Percentiles rank a stretch among this genome's conserved stretches.
Evolutionary conservation across 2,329 filamentous ascomycete genomes (phyloP).

Genomic region (Cyclaneusma minus): DNA sequence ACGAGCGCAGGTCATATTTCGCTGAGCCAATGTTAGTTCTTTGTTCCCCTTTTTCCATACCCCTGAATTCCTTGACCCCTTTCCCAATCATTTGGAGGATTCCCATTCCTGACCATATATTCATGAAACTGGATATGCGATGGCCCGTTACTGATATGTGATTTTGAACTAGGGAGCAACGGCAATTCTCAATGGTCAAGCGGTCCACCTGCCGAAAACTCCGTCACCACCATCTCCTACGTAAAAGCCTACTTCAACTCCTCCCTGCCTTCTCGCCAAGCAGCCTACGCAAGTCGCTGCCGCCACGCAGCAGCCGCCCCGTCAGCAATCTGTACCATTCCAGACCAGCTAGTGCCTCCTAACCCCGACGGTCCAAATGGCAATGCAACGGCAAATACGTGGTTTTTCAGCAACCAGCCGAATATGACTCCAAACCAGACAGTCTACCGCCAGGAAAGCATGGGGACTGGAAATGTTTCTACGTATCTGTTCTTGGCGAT

Average conservation of each 20-base stretch:
- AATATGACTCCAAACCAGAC: slow-evolving; percentile 34
- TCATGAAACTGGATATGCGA: no score
- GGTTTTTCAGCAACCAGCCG: slow-evolving; percentile 32
- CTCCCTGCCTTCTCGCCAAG: slow-evolving; percentile 24
- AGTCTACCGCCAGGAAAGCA: slow-evolving; percentile 17
- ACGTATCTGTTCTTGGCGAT: no score
- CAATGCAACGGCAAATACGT: slow-evolving; percentile 19
- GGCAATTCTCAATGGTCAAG: slow-evolving; percentile 56
- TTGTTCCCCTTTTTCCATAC: no score
- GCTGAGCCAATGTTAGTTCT: slow-evolving; percentile 58
- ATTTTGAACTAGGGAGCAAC: no score
- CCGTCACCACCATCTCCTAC: slow-evolving; percentile 49
- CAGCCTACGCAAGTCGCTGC: slow-evolving; percentile 27
- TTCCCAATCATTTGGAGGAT: no score
- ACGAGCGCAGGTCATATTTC: slow-evolving; percentile 47
- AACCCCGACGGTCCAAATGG: slow-evolving; percentile 8
- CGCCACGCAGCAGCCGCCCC: slow-evolving; percentile 18
- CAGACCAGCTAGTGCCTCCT: slow-evolving; percentile 25
- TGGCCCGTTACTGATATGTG: no score
- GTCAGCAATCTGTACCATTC: slow-evolving; percentile 32
- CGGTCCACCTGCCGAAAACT: slow-evolving; percentile 49
- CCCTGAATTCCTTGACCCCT: no score
- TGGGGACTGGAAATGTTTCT: no score
- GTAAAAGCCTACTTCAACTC: slow-evolving; percentile 73
- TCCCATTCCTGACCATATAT: no score